These are phyloP conservation scores for Haberlea rhodopensis DNA, from an alignment of 257 asterid genomes.

Conservation along the genomic window DNA sequence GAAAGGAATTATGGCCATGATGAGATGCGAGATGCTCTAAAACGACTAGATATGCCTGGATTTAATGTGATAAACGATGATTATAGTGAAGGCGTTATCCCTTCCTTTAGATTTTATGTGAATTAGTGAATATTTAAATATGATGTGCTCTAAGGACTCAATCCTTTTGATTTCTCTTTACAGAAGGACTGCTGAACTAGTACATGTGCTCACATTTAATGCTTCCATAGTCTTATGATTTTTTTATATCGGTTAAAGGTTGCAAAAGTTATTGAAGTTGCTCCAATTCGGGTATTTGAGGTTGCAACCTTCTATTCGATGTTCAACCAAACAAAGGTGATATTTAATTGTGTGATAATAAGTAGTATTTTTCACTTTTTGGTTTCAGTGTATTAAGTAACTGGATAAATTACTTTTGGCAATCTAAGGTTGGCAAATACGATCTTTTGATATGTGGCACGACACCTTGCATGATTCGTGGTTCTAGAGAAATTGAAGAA, in stretches of 20 bases:
- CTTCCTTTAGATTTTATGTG: not conserved
- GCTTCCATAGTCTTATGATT: not conserved
- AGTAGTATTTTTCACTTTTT: not conserved
- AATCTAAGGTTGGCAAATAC: slow-evolving; percentile 82
- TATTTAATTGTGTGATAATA: slow-evolving; percentile 20
- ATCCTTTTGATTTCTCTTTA: not conserved
- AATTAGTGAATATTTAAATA: no score
- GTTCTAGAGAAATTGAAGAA: slow-evolving; percentile 88
- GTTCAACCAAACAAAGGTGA: slow-evolving; percentile 93
- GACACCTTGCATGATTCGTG: slow-evolving; percentile 98
- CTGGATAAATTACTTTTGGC: slow-evolving; percentile 15
- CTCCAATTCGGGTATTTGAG: slow-evolving; percentile 97
- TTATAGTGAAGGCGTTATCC: no score
- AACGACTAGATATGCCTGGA: no score
- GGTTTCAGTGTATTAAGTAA: slow-evolving; percentile 14
- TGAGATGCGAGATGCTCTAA: no score
- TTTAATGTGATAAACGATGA: no score
- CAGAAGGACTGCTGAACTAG: slow-evolving; percentile 1
- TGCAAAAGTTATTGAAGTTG: slow-evolving; percentile 88
- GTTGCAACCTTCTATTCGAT: slow-evolving; percentile 98
- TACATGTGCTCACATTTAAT: not conserved
- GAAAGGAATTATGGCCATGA: no score
- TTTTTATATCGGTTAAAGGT: slow-evolving; percentile 46
- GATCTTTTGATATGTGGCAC: slow-evolving; percentile 99
- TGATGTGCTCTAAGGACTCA: not conserved